A percentile compares a stretch with the other conserved stretches of the same genome.
Conservation (phyloP, 192 early-diverging fungal genomes). For the Podila horticola region DNA sequence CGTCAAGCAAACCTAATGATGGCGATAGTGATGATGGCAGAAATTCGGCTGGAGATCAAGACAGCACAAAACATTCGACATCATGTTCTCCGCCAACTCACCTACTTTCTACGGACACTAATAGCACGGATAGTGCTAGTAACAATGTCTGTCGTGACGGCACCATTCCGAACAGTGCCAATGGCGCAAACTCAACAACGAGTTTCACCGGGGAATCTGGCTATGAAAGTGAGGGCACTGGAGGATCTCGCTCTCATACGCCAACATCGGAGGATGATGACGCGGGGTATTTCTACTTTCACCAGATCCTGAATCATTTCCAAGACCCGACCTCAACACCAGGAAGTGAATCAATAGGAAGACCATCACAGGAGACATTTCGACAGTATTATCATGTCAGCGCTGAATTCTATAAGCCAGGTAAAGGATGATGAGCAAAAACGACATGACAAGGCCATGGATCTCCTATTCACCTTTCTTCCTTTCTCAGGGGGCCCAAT, state of each 20-base stretch:
- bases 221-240: neutral
- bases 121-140: neutral
- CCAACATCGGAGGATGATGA: conserved; percentile 6
- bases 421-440: neutral
- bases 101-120: neutral
- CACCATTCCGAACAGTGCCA: too few relatives aligned
- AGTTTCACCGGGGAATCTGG: neutral
- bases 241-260: neutral
- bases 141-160: neutral
- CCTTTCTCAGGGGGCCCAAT: conserved; percentile 23
- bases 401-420: conserved; percentile 44
- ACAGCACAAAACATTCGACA: neutral
- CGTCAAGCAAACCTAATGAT: neutral
- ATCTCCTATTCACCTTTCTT: neutral
- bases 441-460: too few relatives aligned
- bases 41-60: neutral
- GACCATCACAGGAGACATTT: conserved; percentile 6
- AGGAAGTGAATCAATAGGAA: too few relatives aligned
- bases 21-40: neutral
- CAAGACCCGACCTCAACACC: neutral
- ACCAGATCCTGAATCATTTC: conserved; percentile 29
- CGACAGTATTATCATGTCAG: conserved; percentile 38
- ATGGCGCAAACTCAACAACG: too few relatives aligned
- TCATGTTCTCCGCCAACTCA: neutral
- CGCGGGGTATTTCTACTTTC: conserved; percentile 16